phyloP scores from a whole-genome alignment of 2,329 filamentous ascomycete genomes.

The Neocatenulostroma microsporum region DNA sequence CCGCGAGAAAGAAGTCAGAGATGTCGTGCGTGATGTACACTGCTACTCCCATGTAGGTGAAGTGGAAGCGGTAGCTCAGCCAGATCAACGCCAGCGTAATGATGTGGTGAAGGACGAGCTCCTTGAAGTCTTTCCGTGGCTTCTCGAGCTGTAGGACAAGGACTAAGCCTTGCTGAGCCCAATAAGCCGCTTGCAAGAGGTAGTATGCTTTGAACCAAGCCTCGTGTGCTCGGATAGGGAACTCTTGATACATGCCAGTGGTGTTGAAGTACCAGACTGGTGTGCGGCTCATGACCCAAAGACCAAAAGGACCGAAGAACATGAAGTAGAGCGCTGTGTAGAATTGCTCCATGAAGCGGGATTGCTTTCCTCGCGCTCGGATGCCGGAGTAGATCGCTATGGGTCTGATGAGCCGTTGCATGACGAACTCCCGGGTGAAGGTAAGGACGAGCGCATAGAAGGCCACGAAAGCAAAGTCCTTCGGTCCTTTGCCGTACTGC shows the following conservation, averaged over 20 bases:
- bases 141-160: conserved; percentile 82
- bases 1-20: conserved; percentile 89
- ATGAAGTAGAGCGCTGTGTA: conserved; percentile 91
- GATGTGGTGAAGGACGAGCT: conserved; percentile 85
- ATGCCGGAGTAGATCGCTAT: conserved; percentile 64
- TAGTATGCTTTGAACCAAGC: conserved; percentile 91
- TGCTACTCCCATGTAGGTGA: conserved; percentile 86
- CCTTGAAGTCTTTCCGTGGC: conserved; percentile 89
- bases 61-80: conserved; percentile 90
- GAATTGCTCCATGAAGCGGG: conserved; percentile 90
- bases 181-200: conserved; percentile 87
- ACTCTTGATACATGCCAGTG: conserved; percentile 77
- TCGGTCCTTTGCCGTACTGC: conserved; percentile 82
- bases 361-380: conserved; percentile 65
- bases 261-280: conserved; percentile 96
- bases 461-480: conserved; percentile 76
- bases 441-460: conserved; percentile 88
- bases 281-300: conserved; percentile 88
- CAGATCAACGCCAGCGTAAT: conserved; percentile 78
- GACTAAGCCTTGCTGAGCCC: conserved; percentile 89
- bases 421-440: conserved; percentile 91
- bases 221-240: conserved; percentile 75
- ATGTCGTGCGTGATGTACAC: conserved; percentile 95
- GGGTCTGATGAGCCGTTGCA: conserved; percentile 80
- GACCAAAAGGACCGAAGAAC: conserved; percentile 69